phyloP scores from a whole-genome alignment of 306 rosid genomes.

The Delonix regia region DNA sequence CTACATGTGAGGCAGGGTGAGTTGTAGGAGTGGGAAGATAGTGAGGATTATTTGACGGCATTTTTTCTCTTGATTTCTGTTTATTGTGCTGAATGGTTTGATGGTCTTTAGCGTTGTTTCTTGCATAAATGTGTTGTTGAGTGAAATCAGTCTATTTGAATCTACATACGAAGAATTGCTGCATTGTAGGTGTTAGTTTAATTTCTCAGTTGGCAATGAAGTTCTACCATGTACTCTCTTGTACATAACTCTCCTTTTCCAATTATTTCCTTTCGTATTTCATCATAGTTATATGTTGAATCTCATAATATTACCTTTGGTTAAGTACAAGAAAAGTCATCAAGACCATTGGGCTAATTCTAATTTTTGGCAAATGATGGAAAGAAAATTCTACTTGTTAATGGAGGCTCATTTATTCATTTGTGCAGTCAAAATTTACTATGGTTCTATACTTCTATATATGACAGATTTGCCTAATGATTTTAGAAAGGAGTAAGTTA shows the following conservation, averaged over 20 bases:
- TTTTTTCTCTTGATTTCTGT: too few relatives aligned
- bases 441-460: neutral
- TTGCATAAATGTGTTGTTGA: too few relatives aligned
- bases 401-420: neutral
- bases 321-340: neutral
- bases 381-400: neutral
- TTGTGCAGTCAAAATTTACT: neutral
- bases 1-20: neutral
- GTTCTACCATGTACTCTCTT: neutral
- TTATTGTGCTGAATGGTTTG: too few relatives aligned
- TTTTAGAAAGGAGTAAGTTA: too few relatives aligned
- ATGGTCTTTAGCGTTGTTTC: too few relatives aligned
- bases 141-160: too few relatives aligned
- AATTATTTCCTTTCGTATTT: neutral
- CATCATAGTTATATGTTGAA: neutral
- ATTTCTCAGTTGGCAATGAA: too few relatives aligned
- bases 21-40: neutral
- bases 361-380: neutral
- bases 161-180: too few relatives aligned
- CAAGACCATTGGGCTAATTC: neutral
- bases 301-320: neutral
- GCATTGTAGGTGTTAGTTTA: too few relatives aligned
- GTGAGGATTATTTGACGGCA: neutral
- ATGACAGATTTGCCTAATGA: too few relatives aligned
- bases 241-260: conserved; percentile 1